Conservation (phyloP, 2,329 filamentous ascomycete species). For the Orbilia oligospora region DNA sequence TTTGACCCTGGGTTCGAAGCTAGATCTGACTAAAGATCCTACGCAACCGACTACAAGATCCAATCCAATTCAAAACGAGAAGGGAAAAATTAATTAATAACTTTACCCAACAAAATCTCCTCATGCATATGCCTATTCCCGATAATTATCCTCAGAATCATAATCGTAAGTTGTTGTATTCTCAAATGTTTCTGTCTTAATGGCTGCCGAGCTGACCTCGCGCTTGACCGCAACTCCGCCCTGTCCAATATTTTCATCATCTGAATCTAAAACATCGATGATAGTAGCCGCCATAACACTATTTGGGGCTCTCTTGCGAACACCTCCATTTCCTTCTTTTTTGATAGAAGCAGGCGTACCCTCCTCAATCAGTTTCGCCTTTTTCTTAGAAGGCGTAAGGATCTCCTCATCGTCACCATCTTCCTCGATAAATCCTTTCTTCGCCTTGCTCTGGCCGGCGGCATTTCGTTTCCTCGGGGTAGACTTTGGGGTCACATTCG, state of each 20-base stretch:
- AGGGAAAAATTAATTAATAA: background rate
- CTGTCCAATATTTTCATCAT: constrained; percentile 29
- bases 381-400: constrained; percentile 51
- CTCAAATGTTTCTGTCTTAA: constrained; percentile 31
- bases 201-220: constrained; percentile 7
- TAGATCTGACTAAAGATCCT: too few relatives aligned
- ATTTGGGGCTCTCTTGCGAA: constrained; percentile 7
- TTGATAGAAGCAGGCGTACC: constrained; percentile 30
- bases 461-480: constrained; percentile 40
- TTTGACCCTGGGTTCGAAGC: too few relatives aligned
- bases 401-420: constrained; percentile 51
- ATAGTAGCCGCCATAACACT: constrained; percentile 10
- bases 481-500: constrained; percentile 40
- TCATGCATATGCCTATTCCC: constrained; percentile 17
- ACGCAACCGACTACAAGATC: too few relatives aligned
- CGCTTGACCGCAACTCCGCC: constrained; percentile 18
- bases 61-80: background rate
- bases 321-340: background rate
- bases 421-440: constrained; percentile 31
- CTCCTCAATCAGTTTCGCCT: constrained; percentile 43
- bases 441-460: constrained; percentile 46
- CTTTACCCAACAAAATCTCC: background rate
- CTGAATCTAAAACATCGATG: constrained; percentile 50
- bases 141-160: constrained; percentile 51
- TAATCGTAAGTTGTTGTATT: constrained; percentile 4